Evolutionary conservation across 176 grass and related monocot species (phyloP), one percentile per base, ranked within the genome.

Genomic region (Themeda triandra): DNA sequence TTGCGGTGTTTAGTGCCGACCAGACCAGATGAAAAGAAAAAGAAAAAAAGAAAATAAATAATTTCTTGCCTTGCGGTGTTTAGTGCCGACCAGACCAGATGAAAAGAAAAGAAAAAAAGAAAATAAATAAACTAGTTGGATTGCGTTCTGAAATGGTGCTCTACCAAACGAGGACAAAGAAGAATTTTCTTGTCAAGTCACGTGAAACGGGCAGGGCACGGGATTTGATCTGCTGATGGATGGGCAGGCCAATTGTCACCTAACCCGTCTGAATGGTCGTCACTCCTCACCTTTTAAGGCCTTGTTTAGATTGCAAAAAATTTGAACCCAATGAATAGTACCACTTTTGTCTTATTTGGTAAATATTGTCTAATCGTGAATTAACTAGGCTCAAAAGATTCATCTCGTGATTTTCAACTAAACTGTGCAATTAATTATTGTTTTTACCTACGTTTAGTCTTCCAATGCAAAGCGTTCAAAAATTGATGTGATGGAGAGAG

Each of bases 61-160:
- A 13, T 59, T 64, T 58, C 13, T 65, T 48, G 32, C 13, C 13
- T 65, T 48, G 32, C 13, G 2, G 24, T 31, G 64, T 28, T n/a
- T 25, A 39, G 37, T 27, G 81, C 36, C 35, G 54, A 21, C 21
- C n/a, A 54, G 21, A 21, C 24, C 13, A 36, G 69, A 19, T 5
- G 58, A 40, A 44, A 9, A 2, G 2, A 25, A n/a, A 11, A 4
- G 58, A 40, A 44, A 9, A 2, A 2, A 25, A n/a, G 5, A 4
- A 21, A 14, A 13, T 3, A 40, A 15, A 11, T 27, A 2, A 13
- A 6, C 13, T 36, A 33, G 12, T 28, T 27, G 27, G 14, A 37
- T 77, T 77, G 72, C 83, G 83, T 82, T 86, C 21, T 3, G 44
- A 39, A 42, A 86, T 73, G 83, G 83, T 32, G 63, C 66, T 90